Base-by-base conservation (phyloP, 768 basidiomycete species). In the Auriscalpium orientale region DNA sequence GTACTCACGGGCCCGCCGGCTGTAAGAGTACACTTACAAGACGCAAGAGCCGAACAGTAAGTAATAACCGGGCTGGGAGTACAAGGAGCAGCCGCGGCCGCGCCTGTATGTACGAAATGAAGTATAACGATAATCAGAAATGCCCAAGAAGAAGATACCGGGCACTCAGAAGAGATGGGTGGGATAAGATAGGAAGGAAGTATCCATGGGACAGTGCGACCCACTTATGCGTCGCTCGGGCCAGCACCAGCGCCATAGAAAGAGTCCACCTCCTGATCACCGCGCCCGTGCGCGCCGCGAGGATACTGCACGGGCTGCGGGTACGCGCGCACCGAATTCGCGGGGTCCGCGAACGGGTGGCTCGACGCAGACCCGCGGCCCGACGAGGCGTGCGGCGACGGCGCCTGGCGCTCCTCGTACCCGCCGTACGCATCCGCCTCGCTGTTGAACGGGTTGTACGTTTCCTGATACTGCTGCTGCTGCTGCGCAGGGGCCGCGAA, bases 301-400 rank as follows among this genome's bases (percentile, higher is more conserved):
- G 46, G 43, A 16, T 50, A 52, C 9, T n/a, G 16, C 15, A 56
- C 51, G 1, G 58, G 52, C 21, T 55, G 38, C 7, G 54, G 43
- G 48, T 5, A 9, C 18, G 34, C 20, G 18, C 8, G 34, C 11
- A 55, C 13, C n/a, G 38, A 33, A 22, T 56, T 53, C 51, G 16
- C 43, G 9, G 58, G 60, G 45, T 56, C 55, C 35, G 52, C 58
- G 38, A 53, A 61, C 15, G 60, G 60, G 45, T 61, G 58, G 18
- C 28, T 20, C 3, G 54, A 3, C 12, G 50, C 21, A 10, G 59
- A 15, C 11, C 11, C n/a, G 1, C 46, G 28, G 9, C 37, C 40
- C 18, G 28, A 20, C 15, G n/a, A n/a, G 16, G 33, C 11, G 13
- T 36, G 33, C 16, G 49, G 49, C 33, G 49, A 51, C 22, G 49